Evolutionary conservation across 1,284 basidiomycete species (phyloP), one percentile per base, ranked within the genome.

Genomic region (Fomitopsis schrenkii): DNA sequence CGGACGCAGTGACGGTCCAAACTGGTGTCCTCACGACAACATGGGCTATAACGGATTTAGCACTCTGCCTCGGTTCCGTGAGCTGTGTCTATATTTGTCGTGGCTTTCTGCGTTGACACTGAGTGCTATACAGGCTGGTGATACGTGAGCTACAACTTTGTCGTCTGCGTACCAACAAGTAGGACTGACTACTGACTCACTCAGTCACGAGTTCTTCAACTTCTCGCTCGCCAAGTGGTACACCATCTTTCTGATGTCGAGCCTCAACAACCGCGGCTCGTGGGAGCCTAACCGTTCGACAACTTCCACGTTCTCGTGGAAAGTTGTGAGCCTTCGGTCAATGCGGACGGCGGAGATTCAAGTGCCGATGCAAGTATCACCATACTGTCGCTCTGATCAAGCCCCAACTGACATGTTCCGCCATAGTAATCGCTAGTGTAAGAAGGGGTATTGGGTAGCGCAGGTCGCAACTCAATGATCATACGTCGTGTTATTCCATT

Each of bases 1-100:
- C 41, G 35, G 52, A 38, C 30, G n/a, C 41, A 74, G 78, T 77
- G 45, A 74, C 78, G 3, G 70, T 80, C 10, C 75, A 77, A 59
- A 77, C 76, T 5, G 76, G 77, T 9, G 54, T 75, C 22, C 50
- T 77, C 36, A 78, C 77, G 1, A 65, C 75, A 5, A 48, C 59
- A 26, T 64, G 63, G 56, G 62, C 59, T 17, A 58, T 61, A 33
- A 30, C 40, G 8, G 54, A 62, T 41, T 46, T 63, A 35, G 59
- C 42, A 6, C 9, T 55, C 35, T 63, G 30, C 54, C 55, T 63
- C 38, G 42, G 55, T 52, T 59, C 48, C 26, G 62, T 61, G 22
- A 55, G 40, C 6, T 28, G 26, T n/a, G 19, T 35, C 38, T 56
- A n/a, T 42, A n/a, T 33, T 26, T 28, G 15, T 38, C 42, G 15